Base-by-base conservation (phyloP, 805 yeast genomes). In the Myxozyma lipomycoides region DNA sequence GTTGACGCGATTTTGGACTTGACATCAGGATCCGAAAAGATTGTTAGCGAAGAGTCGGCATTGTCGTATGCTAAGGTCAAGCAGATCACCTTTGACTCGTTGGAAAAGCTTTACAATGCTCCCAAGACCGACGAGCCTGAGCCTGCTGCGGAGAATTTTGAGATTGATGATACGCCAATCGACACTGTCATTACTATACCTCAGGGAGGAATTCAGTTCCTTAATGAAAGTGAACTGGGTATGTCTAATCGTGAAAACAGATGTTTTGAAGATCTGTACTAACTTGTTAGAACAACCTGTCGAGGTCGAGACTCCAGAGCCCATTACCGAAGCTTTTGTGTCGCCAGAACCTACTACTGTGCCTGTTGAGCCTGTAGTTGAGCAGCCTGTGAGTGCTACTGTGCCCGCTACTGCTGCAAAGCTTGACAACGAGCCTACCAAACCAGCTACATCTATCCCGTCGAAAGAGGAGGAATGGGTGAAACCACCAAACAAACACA, bases 1-100 rank as follows among this genome's bases (percentile, higher is more conserved):
- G 53, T 67, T n/a, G 62, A 55, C 32, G 64, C 69, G 12, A 58
- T 65, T 15, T 63, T 59, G 21, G 58, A 60, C 53, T 61, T 69
- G 28, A 48, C 39, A n/a, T 46, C 48, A 3, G 70, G 67, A n/a
- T 45, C 56, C 2, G 55, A 49, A 6, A 64, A 62, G 37, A 46
- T 58, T 4, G 61, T 68, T 4, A 65, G 52, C 2, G 51, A 30
- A 15, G 41, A 49, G 22, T 47, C 50, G 30, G 19, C 45, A n/a
- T 7, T 48, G 17, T 25, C 56, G 5, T 52, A 35, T 19, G 40
- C 51, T 10, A 37, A 24, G 17, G 39, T 46, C 34, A 45, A 56
- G 40, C 40, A 48, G 38, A 21, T 50, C 19, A 41, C 60, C 21
- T 37, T 45, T 22, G 49, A 48, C 17, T 49, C 52, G 10, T 34